Percentiles rank a stretch among this genome's conserved stretches.
Conservation (phyloP, 1,139 yeast genomes). For the Zygoascus meyerae region DNA sequence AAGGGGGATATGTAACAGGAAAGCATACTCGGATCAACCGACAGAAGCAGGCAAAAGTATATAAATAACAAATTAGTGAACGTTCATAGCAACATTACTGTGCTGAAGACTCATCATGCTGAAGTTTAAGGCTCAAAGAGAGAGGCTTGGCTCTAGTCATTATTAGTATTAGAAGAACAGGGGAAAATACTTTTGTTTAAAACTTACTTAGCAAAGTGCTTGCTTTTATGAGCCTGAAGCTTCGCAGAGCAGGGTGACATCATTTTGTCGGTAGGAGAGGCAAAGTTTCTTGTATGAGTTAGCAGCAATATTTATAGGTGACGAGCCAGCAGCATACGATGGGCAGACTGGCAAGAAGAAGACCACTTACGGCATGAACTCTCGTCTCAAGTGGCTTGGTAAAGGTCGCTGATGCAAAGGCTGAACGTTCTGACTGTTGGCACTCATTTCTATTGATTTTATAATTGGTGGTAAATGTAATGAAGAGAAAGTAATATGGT, state of each 20-base stretch:
- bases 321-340: too few relatives aligned
- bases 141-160: slow-evolving; percentile 6
- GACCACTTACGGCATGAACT: slow-evolving; percentile 11
- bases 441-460: neutral
- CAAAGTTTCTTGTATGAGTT: slow-evolving; percentile 30
- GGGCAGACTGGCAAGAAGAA: neutral
- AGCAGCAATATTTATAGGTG: neutral
- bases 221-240: slow-evolving; percentile 44
- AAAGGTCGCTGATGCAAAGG: slow-evolving; percentile 18
- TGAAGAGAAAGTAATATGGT: too few relatives aligned
- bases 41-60: neutral
- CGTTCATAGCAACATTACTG: neutral
- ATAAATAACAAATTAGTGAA: neutral
- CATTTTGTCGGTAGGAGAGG: slow-evolving; percentile 54
- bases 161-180: neutral
- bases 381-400: slow-evolving; percentile 9
- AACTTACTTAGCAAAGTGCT: slow-evolving; percentile 34
- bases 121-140: slow-evolving; percentile 6
- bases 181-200: neutral
- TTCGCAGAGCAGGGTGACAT: slow-evolving; percentile 56
- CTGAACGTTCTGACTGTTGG: slow-evolving; percentile 14
- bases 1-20: too few relatives aligned
- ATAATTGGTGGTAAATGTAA: neutral
- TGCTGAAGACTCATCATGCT: neutral
- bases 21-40: neutral